Evolutionary conservation across 2,329 filamentous ascomycete species (phyloP), one percentile per base, ranked within the genome.

Genomic region (Leptosphaerulina australis): DNA sequence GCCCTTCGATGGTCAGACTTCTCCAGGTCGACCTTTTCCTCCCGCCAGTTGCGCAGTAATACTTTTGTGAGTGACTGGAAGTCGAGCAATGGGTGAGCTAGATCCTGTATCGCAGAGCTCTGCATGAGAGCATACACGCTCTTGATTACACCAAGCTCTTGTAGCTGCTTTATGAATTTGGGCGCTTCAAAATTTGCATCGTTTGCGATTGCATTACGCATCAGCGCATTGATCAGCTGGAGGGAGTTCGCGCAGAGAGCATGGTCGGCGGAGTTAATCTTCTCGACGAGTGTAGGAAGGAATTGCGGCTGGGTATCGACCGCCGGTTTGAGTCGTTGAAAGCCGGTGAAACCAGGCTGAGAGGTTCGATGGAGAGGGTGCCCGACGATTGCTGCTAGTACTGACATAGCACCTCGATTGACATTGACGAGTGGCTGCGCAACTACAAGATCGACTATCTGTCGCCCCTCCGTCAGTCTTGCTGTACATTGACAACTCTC

Each of bases 401-500:
- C 95, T 36, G 91, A 93, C 89, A 99, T 96, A 67, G 93, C 93
- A 65, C 94, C 94, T 58, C 94, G 86, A 53, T 99, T 84, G 68
- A 97, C 97, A 72, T 99, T 99, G 74, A 99, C 94, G 54, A 99
- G 83, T 18, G 93, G 94, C 71, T 97, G 94, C 24, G 86, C 93
- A 63, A 97, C 93, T 56, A 97, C 91, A 41, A 99, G 81, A 72
- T 97, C 88, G 63, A 97, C 92, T 54, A 96, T 85, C 79, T 87
- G 47, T 49, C 29, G 46, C 21, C 26, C 28, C 41, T 46, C 48
- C 43, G 48, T 51, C 48, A 51, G 48, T 45, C 43, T 35, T 40
- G 11, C 26, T 28, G 20, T 30, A 29, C 18, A 17, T 25, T 12
- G 31, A 24, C 17, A 17, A 15, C 18, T 7, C 21, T 36, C 41